These are phyloP conservation scores for Leishmania major DNA, from an alignment of 208 protist species.

Conservation along the genomic window DNA sequence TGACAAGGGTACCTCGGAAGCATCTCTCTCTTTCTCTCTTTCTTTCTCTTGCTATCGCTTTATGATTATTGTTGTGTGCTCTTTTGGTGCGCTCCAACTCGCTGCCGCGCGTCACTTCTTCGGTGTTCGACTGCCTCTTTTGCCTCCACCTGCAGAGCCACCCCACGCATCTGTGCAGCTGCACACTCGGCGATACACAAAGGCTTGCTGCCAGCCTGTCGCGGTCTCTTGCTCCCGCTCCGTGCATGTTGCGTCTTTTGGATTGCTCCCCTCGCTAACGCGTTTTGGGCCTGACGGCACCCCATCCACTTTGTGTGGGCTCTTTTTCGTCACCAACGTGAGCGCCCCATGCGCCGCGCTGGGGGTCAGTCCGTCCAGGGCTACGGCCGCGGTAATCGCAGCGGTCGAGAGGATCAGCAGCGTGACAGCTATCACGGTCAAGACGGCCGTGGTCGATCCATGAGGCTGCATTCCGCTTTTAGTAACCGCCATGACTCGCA, in stretches of 20 bases:
- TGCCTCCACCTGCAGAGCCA: neutral
- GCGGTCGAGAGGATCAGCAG: constrained; percentile 9
- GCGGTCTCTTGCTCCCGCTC: neutral
- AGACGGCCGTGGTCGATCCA: constrained; percentile 19
- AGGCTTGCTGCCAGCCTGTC: neutral
- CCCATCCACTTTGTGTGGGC: neutral
- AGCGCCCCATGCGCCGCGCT: neutral
- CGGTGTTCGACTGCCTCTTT: no score
- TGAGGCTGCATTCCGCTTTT: constrained; percentile 1
- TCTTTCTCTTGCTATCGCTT: neutral
- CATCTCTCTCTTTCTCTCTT: neutral
- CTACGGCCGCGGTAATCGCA: constrained; percentile 15
- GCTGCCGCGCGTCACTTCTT: neutral
- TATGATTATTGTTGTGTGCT: no score
- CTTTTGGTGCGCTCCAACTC: neutral
- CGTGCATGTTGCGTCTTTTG: neutral
- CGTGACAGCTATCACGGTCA: neutral
- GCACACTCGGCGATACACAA: neutral
- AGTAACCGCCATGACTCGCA: neutral
- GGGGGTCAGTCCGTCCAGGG: neutral
- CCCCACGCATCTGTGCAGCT: neutral
- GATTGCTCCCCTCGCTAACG: neutral
- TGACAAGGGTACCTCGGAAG: neutral
- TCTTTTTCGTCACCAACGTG: neutral
- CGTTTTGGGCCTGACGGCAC: neutral